Evolutionary conservation across 306 rosid genomes (phyloP), one percentile per base, ranked within the genome.

Genomic region (Trifolium fragiferum): DNA sequence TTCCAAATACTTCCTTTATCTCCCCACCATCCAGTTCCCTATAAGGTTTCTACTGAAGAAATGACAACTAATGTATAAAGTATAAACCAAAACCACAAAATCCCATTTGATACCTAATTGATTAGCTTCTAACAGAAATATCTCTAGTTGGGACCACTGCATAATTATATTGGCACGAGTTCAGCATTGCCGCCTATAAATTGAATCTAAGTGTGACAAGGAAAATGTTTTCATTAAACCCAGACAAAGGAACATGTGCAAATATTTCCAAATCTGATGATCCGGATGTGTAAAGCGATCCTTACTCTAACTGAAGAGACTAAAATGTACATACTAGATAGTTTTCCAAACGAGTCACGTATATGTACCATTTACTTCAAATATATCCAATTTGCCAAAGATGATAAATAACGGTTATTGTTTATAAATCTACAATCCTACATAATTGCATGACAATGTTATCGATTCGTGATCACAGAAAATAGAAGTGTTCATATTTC

Each of bases 61-160:
- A 59, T 59, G 40, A 25, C 43, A 20, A 33, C n/a, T 13, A 55
- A 51, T 15, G 35, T 20, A 65, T 30, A 53, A 63, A 50, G 35
- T 20, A 65, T 30, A 53, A 63, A 50, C 46, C 65, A 70, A 43
- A 62, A 23, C 68, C 68, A 70, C 32, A 64, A 81, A 23, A 49
- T 70, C 46, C 15, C 40, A 30, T 49, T 37, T 11, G 62, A 53
- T 44, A 76, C 59, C 44, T 40, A 70, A 71, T 23, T 7, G 11
- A 67, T 25, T 37, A 63, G 40, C 51, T 61, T 51, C 51, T 16
- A 19, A 38, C 25, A 8, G 53, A 68, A 60, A 23, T 66, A 60
- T 59, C 78, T 15, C 30, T 3, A 18, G 59, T 10, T 74, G 61
- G 11, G 20, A 74, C 30, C 49, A 41, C 47, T 60, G 60, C 27